Percentiles rank a stretch among this genome's conserved stretches.
phyloP scores from a whole-genome alignment of 192 early-diverging fungal genomes.

The Backusella australiensis region DNA sequence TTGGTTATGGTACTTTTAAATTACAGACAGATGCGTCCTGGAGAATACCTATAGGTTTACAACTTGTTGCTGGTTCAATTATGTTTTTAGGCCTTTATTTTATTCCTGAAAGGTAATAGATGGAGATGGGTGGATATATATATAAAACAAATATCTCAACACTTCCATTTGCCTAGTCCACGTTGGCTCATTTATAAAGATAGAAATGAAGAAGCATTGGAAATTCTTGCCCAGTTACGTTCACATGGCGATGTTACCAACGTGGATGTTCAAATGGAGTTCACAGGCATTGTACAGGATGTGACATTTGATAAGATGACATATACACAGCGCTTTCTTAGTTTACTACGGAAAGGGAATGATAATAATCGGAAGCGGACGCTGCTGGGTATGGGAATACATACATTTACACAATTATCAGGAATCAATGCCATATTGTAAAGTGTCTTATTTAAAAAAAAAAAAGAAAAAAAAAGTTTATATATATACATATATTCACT shows the following conservation, averaged over 20 bases:
- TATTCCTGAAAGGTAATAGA: constrained; percentile 21
- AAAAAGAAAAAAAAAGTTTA: too few species aligned
- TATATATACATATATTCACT: neutral
- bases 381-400: constrained; percentile 55
- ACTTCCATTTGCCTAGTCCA: constrained; percentile 47
- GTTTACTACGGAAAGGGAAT: constrained; percentile 42
- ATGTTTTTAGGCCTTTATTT: constrained; percentile 17
- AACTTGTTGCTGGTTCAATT: constrained; percentile 12
- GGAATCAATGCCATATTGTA: constrained; percentile 84
- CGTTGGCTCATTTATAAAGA: constrained; percentile 79
- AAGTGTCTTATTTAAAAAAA: neutral
- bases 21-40: neutral
- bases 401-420: constrained; percentile 66
- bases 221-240: constrained; percentile 69
- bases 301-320: constrained; percentile 34
- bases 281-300: constrained; percentile 66
- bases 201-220: constrained; percentile 66
- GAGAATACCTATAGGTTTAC: constrained; percentile 8
- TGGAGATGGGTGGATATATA: neutral
- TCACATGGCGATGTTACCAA: constrained; percentile 50
- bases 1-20: constrained; percentile 16
- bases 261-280: constrained; percentile 58
- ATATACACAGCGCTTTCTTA: constrained; percentile 47
- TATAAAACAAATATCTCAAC: neutral
- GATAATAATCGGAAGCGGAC: constrained; percentile 52